Evolutionary conservation across 2,329 filamentous ascomycete genomes (phyloP).

Genomic region (Raffaelea albimanens): DNA sequence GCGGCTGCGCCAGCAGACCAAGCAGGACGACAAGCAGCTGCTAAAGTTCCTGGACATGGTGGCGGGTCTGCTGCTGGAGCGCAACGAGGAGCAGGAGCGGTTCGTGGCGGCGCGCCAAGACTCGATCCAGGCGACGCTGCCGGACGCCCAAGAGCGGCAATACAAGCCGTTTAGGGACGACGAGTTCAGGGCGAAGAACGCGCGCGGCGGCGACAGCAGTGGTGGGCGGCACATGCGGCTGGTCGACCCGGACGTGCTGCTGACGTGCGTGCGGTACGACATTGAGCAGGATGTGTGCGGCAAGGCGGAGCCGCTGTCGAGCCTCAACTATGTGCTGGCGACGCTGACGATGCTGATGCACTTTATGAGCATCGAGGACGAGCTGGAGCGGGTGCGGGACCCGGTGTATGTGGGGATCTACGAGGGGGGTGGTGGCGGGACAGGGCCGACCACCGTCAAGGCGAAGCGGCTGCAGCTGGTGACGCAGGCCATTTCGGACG

Average conservation of each 20-base stretch:
- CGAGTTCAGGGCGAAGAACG: neutral
- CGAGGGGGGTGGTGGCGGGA: too few relatives aligned
- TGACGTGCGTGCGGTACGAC: conserved; percentile 10
- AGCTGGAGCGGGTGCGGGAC: conserved; percentile 18
- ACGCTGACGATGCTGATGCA: conserved; percentile 15
- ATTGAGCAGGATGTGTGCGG: conserved; percentile 21
- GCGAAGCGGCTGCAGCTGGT: too few relatives aligned
- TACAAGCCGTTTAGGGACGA: neutral
- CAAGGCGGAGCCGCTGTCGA: conserved; percentile 17
- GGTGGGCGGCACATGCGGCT: neutral
- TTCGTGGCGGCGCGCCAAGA: neutral
- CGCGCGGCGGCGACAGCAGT: neutral
- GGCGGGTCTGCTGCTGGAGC: neutral
- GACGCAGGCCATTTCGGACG: too few relatives aligned
- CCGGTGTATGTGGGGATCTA: conserved; percentile 20
- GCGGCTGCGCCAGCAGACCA: conserved; percentile 11
- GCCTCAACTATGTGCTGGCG: conserved; percentile 24
- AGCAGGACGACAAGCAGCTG: conserved; percentile 10
- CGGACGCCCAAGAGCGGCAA: neutral
- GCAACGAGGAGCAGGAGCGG: neutral
- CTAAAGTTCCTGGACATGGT: too few relatives aligned
- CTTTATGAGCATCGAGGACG: conserved; percentile 19
- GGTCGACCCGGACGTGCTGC: neutral
- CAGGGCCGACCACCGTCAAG: too few relatives aligned
- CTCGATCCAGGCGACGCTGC: neutral